Conservation (phyloP, 1,284 basidiomycete genomes). For the Melampsora larici-populina region DNA sequence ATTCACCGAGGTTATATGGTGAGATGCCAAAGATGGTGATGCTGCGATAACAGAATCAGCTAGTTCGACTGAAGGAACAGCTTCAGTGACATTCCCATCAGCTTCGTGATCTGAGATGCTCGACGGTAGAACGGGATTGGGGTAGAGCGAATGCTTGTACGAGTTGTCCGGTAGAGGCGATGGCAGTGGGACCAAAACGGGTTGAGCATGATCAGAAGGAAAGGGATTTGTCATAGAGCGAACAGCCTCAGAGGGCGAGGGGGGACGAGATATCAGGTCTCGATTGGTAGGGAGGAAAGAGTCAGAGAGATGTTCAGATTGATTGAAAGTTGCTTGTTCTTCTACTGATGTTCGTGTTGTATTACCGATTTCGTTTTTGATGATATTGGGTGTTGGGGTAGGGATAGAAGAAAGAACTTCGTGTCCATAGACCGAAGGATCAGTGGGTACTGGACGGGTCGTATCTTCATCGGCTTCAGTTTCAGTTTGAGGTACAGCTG, state of each 20-base stretch:
- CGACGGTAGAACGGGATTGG: not conserved
- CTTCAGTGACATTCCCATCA: too few relatives aligned
- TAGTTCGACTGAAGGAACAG: too few relatives aligned
- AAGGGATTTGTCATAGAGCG: too few relatives aligned
- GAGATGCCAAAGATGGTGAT: too few relatives aligned
- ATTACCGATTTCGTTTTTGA: not conserved
- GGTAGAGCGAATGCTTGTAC: too few relatives aligned
- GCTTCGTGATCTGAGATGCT: not conserved
- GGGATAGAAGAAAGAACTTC: slow-evolving; percentile 4
- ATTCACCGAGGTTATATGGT: too few relatives aligned
- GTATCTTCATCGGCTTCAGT: slow-evolving; percentile 26
- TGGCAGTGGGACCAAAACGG: too few relatives aligned
- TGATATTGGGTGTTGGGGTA: slow-evolving; percentile 2
- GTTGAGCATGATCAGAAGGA: too few relatives aligned
- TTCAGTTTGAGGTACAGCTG: not conserved
- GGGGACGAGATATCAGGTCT: not conserved
- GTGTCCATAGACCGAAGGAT: not conserved
- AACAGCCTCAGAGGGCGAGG: too few relatives aligned
- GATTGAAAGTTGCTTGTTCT: not conserved
- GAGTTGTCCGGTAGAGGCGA: too few relatives aligned
- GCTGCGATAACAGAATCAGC: too few relatives aligned
- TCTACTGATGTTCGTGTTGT: not conserved
- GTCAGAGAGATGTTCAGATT: slow-evolving; percentile 8
- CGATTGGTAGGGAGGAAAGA: not conserved
- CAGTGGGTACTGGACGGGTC: not conserved